Evolutionary conservation across 306 rosid species (phyloP), one percentile per base, ranked within the genome.

Genomic region (Cotoneaster glaucophyllus): DNA sequence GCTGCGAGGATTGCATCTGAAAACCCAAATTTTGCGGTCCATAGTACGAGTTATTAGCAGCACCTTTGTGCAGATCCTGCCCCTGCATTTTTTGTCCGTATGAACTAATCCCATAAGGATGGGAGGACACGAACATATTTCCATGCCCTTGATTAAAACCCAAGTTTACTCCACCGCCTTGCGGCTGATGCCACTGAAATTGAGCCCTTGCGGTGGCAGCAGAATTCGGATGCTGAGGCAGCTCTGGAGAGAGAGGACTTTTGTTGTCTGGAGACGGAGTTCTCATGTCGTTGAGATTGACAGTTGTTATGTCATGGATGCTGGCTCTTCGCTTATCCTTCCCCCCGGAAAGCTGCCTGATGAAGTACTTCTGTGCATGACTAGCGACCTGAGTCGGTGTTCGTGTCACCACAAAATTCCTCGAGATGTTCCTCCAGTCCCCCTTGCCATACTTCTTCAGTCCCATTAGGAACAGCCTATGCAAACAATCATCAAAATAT

Each of bases 381-480:
- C 99, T 95, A 24, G 99, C 99, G 18, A 95, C 99, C 56, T 92
- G 99, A 4, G 99, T 95, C 8, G 97, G 96, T 3, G 97, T 93
- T 67, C 97, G 70, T 59, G 91, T 87, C 0, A 86, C 80, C 75
- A 93, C 97, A 39, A 84, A 93, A 67, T 90, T 90, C 26, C 96
- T 84, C 0, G 97, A 93, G 26, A 93, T 95, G 74, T 89, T 95
- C 80, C 99, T 92, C 99, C 99, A 95, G 77, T 95, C 99, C 1
- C 99, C 97, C 81, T 92, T 95, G 39, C 97, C 97, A 70, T 90
- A 85, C 82, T 88, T 92, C 69, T 90, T 88, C 83, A 95, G 80
- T 12, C 99, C 99, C 85, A 90, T 78, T 25, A 95, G 83, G 81
- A 95, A 95, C 85, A 90, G 73, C 75, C 99, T 95, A 81, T 73